phyloP scores from a whole-genome alignment of 768 basidiomycete species.

The Amanita pallidorosea region DNA sequence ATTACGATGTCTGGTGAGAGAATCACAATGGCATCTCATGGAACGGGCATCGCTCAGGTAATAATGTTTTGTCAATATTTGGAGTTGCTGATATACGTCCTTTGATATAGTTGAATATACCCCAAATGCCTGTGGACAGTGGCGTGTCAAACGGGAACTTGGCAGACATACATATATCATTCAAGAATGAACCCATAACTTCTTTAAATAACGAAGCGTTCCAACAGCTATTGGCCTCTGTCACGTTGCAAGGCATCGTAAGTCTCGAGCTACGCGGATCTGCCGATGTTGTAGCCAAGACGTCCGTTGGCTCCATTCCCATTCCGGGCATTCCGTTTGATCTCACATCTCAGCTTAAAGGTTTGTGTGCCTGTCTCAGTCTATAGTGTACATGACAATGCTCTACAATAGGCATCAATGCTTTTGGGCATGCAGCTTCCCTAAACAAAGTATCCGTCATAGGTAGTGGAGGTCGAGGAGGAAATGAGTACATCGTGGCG shows the following conservation, averaged over 20 bases:
- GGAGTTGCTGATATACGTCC: not conserved
- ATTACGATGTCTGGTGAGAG: conserved; percentile 45
- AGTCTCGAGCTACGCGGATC: conserved; percentile 42
- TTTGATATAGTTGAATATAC: conserved; percentile 34
- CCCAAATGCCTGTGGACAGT: conserved; percentile 35
- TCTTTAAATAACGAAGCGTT: conserved; percentile 48
- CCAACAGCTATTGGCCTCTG: conserved; percentile 43
- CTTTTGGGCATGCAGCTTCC: conserved; percentile 41
- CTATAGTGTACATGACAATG: not conserved
- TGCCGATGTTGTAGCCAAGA: conserved; percentile 48
- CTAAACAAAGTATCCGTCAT: conserved; percentile 48
- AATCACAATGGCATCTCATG: conserved; percentile 37
- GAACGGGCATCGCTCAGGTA: conserved; percentile 44
- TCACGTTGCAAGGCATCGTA: conserved; percentile 36
- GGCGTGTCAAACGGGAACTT: conserved; percentile 63
- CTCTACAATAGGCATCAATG: conserved; percentile 36
- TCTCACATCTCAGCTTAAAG: conserved; percentile 45
- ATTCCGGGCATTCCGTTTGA: conserved; percentile 56
- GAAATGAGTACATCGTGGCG: conserved; percentile 44
- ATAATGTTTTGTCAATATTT: conserved; percentile 5
- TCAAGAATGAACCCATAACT: conserved; percentile 42
- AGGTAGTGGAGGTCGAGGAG: conserved; percentile 57
- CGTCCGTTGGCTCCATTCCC: conserved; percentile 54
- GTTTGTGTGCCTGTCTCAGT: conserved; percentile 16
- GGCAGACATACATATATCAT: conserved; percentile 48